Conservation (phyloP, 2,329 filamentous ascomycete species). For the Ilyonectria destructans region DNA sequence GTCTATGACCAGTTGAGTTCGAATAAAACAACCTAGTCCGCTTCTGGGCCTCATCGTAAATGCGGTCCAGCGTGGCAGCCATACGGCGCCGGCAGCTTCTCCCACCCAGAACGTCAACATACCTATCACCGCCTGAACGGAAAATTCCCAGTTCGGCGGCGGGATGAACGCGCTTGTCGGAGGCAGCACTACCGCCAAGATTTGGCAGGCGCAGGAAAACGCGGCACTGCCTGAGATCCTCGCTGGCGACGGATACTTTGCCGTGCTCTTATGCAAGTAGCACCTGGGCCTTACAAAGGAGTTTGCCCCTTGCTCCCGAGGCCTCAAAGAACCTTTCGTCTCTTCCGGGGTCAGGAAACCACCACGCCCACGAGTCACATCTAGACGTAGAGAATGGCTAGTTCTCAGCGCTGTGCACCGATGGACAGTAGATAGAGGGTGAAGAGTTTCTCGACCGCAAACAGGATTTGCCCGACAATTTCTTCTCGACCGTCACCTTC, state of each 20-base stretch:
- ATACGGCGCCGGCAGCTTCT: too few species aligned
- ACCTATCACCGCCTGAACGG: too few species aligned
- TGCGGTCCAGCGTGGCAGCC: too few species aligned
- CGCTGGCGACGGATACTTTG: slow-evolving; percentile 7
- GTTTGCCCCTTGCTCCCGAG: not conserved
- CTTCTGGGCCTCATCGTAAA: too few species aligned
- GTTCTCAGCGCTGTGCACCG: not conserved
- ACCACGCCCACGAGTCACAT: not conserved
- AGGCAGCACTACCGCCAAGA: too few species aligned
- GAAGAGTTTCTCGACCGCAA: not conserved
- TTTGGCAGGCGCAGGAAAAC: too few species aligned
- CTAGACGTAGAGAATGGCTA: not conserved
- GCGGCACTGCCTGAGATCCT: slow-evolving; percentile 12
- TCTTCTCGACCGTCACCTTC: not conserved
- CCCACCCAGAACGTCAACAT: too few species aligned
- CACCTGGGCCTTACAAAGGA: slow-evolving; percentile 10
- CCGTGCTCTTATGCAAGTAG: slow-evolving; percentile 14
- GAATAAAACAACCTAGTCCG: too few species aligned
- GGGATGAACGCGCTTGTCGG: too few species aligned
- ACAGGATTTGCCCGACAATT: not conserved
- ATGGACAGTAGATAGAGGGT: not conserved
- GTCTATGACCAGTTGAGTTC: too few species aligned
- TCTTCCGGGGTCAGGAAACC: not conserved
- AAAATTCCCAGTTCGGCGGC: too few species aligned
- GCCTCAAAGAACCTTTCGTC: not conserved